phyloP scores from a whole-genome alignment of 306 rosid genomes.

The Benincasa hispida region DNA sequence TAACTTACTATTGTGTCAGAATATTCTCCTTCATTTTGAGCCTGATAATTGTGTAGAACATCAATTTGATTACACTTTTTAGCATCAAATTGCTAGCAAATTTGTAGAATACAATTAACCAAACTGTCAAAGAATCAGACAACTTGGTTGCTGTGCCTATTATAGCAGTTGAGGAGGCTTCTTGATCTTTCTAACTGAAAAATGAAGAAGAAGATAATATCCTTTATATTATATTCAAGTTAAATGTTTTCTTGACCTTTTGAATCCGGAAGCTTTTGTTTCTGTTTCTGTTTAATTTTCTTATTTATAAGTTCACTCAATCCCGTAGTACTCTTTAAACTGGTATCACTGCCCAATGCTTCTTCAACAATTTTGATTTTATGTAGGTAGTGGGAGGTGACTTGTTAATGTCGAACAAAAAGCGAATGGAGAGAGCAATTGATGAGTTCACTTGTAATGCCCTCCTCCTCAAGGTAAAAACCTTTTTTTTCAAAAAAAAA shows the following conservation, averaged over 20 bases:
- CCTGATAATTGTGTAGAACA: not conserved
- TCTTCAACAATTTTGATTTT: constrained; percentile 8
- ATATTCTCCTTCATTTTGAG: not conserved
- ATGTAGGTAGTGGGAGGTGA: constrained; percentile 87
- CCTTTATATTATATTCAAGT: not conserved
- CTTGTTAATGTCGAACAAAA: constrained; percentile 73
- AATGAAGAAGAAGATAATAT: not conserved
- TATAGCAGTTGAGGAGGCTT: not conserved
- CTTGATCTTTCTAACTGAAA: not conserved
- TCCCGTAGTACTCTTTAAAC: constrained; percentile 1
- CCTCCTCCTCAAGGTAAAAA: constrained; percentile 72
- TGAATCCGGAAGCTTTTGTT: not conserved
- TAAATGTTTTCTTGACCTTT: not conserved
- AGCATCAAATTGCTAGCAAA: not conserved
- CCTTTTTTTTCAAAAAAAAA: not conserved
- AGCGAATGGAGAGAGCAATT: constrained; percentile 73
- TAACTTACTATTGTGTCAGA: not conserved
- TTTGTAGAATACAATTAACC: not conserved
- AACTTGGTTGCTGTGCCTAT: not conserved
- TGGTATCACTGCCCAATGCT: not conserved
- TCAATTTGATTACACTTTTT: not conserved
- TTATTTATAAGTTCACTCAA: not conserved
- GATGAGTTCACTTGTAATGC: constrained; percentile 67
- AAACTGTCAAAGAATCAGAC: not conserved
- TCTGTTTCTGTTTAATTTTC: not conserved